These are phyloP conservation scores for Nicotiana noctiflora DNA, from an alignment of 257 asterid species.

Conservation along the genomic window DNA sequence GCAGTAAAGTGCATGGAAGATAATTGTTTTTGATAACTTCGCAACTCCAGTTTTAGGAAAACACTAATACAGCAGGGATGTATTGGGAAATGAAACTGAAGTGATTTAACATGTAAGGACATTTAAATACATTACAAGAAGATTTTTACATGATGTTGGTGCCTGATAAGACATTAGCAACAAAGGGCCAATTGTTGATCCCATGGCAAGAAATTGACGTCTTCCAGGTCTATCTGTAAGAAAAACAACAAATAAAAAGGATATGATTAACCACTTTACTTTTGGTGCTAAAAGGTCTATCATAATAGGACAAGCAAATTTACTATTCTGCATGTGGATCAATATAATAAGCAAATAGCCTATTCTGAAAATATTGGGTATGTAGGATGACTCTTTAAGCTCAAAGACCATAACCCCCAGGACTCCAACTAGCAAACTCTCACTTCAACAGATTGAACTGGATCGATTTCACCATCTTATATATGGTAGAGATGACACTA, in stretches of 20 bases:
- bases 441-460: background rate
- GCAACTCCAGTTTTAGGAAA: background rate
- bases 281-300: background rate
- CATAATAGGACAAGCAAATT: background rate
- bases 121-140: background rate
- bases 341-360: background rate
- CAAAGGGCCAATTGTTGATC: constrained; percentile 52
- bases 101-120: background rate
- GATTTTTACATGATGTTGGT: constrained; percentile 47
- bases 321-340: background rate
- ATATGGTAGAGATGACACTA: background rate
- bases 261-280: background rate
- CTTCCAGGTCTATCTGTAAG: constrained; percentile 53
- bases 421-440: background rate
- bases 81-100: background rate
- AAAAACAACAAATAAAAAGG: background rate
- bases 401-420: background rate
- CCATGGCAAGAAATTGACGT: constrained; percentile 61
- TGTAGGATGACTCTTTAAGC: background rate
- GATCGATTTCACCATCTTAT: background rate
- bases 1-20: background rate
- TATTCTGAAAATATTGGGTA: background rate
- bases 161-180: constrained; percentile 35
- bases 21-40: background rate
- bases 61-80: background rate